These are phyloP conservation scores for Aaosphaeria arxii DNA, from an alignment of 2,329 filamentous ascomycete species.

Conservation along the genomic window DNA sequence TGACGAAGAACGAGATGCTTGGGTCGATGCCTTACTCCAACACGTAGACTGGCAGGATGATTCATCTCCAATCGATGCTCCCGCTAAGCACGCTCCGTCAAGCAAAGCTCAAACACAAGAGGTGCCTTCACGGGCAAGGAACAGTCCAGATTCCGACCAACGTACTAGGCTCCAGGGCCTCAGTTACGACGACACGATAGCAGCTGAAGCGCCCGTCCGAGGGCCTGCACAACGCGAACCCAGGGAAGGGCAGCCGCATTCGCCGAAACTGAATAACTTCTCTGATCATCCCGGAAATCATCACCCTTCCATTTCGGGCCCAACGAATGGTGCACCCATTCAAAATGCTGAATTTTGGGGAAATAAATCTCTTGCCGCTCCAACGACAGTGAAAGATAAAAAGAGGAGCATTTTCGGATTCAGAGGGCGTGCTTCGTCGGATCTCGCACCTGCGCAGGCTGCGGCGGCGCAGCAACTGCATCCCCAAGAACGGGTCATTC, in stretches of 20 bases:
- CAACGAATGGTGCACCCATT: constrained; percentile 80
- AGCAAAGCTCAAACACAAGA: constrained; percentile 42
- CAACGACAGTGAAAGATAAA: constrained; percentile 69
- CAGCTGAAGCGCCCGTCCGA: constrained; percentile 56
- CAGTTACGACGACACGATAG: constrained; percentile 56
- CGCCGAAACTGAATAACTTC: constrained; percentile 35
- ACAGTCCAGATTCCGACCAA: constrained; percentile 37
- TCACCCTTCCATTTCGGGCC: constrained; percentile 67
- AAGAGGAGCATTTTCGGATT: constrained; percentile 70
- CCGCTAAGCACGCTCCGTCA: constrained; percentile 11
- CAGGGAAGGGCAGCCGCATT: constrained; percentile 24
- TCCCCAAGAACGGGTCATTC: constrained; percentile 19
- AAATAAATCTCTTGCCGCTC: constrained; percentile 59
- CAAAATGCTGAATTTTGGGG: constrained; percentile 82
- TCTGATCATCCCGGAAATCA: constrained; percentile 19
- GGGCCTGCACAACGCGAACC: constrained; percentile 37
- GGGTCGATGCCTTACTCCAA: constrained; percentile 85
- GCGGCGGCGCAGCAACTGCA: constrained; percentile 14
- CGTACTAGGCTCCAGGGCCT: constrained; percentile 43
- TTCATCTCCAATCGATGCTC: constrained; percentile 45
- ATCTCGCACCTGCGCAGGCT: constrained; percentile 45
- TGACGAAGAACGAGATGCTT: constrained; percentile 85
- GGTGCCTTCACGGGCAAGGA: constrained; percentile 23
- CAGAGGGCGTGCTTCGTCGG: constrained; percentile 68
- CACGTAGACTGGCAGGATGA: constrained; percentile 75